Percentiles rank a stretch among this genome's conserved stretches.
These are phyloP conservation scores for Pisolithus sp. DNA, from an alignment of 768 basidiomycete genomes.

Conservation along the genomic window DNA sequence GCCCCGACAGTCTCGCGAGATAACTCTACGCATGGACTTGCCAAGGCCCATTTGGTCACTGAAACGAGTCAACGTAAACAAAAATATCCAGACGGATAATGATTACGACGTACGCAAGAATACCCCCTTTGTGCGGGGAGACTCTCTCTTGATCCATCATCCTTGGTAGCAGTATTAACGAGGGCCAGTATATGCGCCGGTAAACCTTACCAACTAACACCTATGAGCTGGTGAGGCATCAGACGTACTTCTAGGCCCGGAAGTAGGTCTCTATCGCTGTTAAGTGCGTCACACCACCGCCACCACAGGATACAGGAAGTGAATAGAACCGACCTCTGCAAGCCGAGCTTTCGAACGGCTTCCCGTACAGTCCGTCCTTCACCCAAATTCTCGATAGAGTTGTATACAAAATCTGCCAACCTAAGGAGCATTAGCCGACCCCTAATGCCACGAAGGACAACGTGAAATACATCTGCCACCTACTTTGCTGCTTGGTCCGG, in stretches of 20 bases:
- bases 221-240: slow-evolving; percentile 70
- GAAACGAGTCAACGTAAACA: slow-evolving; percentile 5
- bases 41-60: slow-evolving; percentile 72
- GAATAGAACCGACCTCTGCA: slow-evolving; percentile 37
- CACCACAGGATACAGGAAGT: background rate
- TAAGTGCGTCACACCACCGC: background rate
- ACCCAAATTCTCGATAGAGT: slow-evolving; percentile 50
- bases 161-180: slow-evolving; percentile 27
- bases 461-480: background rate
- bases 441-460: background rate
- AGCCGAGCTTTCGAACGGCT: slow-evolving; percentile 46
- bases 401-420: slow-evolving; percentile 57
- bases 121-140: slow-evolving; percentile 47
- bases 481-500: slow-evolving; percentile 50
- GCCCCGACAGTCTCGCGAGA: background rate
- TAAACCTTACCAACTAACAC: slow-evolving; percentile 56
- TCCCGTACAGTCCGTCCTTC: slow-evolving; percentile 46
- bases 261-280: slow-evolving; percentile 47
- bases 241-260: slow-evolving; percentile 67
- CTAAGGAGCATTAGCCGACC: slow-evolving; percentile 24
- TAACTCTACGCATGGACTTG: background rate
- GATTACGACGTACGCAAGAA: slow-evolving; percentile 43
- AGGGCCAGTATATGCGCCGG: background rate
- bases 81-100: background rate
- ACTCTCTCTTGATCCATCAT: slow-evolving; percentile 62